Base-by-base conservation (phyloP, 169 alveolate species). In the Cyclospora cayetanensis region DNA sequence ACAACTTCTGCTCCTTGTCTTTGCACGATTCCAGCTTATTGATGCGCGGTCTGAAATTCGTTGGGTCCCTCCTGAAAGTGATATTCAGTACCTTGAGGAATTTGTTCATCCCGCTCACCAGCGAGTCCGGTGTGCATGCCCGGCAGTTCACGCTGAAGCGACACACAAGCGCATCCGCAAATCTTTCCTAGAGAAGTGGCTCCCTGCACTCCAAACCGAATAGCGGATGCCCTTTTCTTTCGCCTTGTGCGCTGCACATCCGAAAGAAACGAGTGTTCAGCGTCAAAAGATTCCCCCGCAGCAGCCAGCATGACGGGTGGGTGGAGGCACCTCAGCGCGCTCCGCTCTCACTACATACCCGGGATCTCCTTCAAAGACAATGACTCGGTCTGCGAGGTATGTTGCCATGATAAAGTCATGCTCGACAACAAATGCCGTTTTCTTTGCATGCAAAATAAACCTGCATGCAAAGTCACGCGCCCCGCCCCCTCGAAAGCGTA, bases 321-420 rank as follows among this genome's bases (percentile, higher is more conserved):
- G n/a, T n/a, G n/a, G n/a, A n/a, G n/a, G n/a, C n/a, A n/a, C n/a
- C n/a, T n/a, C n/a, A n/a, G n/a, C n/a, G n/a, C n/a, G n/a, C n/a
- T n/a, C n/a, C n/a, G n/a, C n/a, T n/a, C n/a, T n/a, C n/a, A n/a
- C n/a, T 53, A 7, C 84, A 31, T 55, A 86, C 87, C 99, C 99
- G 1, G 99, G 99, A 35, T 95, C 94, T 0, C 99, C 99, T 53
- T 98, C 99, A 93, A 97, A 99, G 50, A 99, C 99, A 27, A 99
- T 97, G 77, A 99, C 99, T 53, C 99, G 98, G 93, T 99, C 99
- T 46, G 99, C 99, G 68, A 99, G 96, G 95, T 99, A 99, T 27
- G 99, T 98, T 39, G 99, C 99, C 99, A 99, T 99, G 95, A 99
- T 99, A 95, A 99, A 99, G 94, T 99, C 99, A 94, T 99, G 99